Conservation (phyloP, 1,139 yeast genomes). For the Nadsonia commutata region DNA sequence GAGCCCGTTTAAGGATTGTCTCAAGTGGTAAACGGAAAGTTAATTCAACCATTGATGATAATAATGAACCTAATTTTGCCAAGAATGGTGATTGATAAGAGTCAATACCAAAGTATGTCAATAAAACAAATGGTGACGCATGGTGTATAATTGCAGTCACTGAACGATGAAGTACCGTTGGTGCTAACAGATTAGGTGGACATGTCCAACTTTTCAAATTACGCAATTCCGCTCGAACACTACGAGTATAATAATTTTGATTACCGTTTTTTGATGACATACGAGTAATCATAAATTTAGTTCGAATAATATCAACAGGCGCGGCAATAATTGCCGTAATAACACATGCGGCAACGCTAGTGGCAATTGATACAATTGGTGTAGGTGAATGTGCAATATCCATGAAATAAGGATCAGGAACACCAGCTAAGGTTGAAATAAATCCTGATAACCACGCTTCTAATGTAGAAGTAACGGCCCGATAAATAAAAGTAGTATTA, state of each 20-base stretch:
- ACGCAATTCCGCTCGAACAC: constrained; percentile 24
- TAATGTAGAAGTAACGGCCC: constrained; percentile 58
- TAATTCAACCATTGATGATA: constrained; percentile 49
- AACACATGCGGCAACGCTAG: constrained; percentile 59
- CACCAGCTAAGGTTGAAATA: constrained; percentile 61
- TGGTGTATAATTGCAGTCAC: constrained; percentile 48
- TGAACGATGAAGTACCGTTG: constrained; percentile 49
- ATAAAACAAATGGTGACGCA: constrained; percentile 60
- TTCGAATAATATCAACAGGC: constrained; percentile 70
- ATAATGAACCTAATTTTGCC: constrained; percentile 38
- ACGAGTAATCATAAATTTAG: constrained; percentile 43
- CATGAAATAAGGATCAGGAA: constrained; percentile 85
- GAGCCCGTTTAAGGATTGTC: constrained; percentile 72
- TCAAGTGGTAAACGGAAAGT: constrained; percentile 76
- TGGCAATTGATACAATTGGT: constrained; percentile 49
- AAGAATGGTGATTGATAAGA: constrained; percentile 48
- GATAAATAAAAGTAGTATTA: constrained; percentile 70
- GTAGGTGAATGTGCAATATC: constrained; percentile 73
- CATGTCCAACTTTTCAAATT: constrained; percentile 31
- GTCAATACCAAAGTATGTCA: constrained; percentile 54
- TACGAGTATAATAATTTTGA: constrained; percentile 18
- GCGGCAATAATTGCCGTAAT: constrained; percentile 63
- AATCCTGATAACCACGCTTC: constrained; percentile 91
- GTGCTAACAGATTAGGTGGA: constrained; percentile 40
- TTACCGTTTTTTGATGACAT: neutral